Percentiles rank a stretch among this genome's conserved stretches.
Conservation (phyloP, 2,329 filamentous ascomycete genomes). For the Fusarium heterosporum region DNA sequence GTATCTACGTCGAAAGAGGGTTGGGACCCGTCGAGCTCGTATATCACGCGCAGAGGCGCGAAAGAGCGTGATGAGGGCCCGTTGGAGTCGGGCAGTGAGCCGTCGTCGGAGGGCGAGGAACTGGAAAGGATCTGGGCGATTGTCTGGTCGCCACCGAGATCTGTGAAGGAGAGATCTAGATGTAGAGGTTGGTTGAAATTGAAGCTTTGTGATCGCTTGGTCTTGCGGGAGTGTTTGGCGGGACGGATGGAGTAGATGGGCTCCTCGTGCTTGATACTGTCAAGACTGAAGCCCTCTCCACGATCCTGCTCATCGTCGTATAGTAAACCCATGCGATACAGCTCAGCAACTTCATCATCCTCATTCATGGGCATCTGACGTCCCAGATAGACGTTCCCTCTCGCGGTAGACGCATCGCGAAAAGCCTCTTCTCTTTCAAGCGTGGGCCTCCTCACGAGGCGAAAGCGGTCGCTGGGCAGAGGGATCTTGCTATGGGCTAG, state of each 20-base stretch:
- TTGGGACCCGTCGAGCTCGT: conserved; percentile 53
- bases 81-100: conserved; percentile 9
- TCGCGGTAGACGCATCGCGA: conserved; percentile 55
- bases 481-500: conserved; percentile 52
- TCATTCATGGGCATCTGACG: conserved; percentile 44
- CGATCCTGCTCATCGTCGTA: conserved; percentile 57
- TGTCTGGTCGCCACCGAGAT: conserved; percentile 55
- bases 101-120: conserved; percentile 33
- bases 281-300: conserved; percentile 53
- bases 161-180: conserved; percentile 58
- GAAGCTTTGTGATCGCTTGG: conserved; percentile 38
- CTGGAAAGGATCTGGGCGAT: conserved; percentile 53
- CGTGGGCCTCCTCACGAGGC: conserved; percentile 53
- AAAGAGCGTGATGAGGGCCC: conserved; percentile 37
- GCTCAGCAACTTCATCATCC: conserved; percentile 54
- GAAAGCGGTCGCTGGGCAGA: conserved; percentile 53
- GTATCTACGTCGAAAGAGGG: conserved; percentile 52
- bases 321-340: conserved; percentile 59
- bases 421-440: conserved; percentile 63
- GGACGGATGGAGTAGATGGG: conserved; percentile 55
- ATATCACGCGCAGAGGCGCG: conserved; percentile 55
- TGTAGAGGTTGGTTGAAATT: conserved; percentile 47
- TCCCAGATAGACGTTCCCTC: conserved; percentile 47
- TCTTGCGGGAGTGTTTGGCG: conserved; percentile 50
- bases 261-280: conserved; percentile 54